A percentile compares a stretch with the other conserved stretches of the same genome.
Conservation (phyloP, 495 filamentous ascomycete species). For the Entonaema liquescens region DNA sequence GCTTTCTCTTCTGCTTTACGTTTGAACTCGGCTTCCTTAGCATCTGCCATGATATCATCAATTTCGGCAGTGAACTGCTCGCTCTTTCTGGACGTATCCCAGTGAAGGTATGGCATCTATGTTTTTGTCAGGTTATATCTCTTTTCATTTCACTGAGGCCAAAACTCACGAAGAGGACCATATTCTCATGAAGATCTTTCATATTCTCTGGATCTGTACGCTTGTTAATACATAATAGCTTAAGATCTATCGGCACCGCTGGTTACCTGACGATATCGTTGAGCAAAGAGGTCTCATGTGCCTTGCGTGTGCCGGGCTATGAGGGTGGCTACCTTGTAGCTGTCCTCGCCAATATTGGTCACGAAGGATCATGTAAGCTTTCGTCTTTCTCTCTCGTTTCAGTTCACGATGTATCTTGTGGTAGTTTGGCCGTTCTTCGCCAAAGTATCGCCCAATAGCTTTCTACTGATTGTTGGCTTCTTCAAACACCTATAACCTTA, state of each 20-base stretch:
- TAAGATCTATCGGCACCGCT: background rate
- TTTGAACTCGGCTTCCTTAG: conserved; percentile 17
- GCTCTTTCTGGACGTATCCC: conserved; percentile 60
- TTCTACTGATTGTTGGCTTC: conserved; percentile 8
- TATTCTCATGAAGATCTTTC: conserved; percentile 44
- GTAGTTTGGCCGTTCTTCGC: conserved; percentile 21
- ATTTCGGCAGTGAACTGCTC: conserved; percentile 47
- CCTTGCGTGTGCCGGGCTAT: conserved; percentile 46
- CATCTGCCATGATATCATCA: conserved; percentile 42
- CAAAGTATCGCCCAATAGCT: conserved; percentile 35
- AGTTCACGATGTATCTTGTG: conserved; percentile 12
- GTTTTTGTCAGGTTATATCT: background rate
- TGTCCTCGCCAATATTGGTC: conserved; percentile 37
- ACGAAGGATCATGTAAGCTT: conserved; percentile 31
- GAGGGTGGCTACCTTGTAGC: conserved; percentile 34
- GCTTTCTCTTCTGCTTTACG: conserved; percentile 5
- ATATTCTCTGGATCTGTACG: conserved; percentile 14
- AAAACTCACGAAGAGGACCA: conserved; percentile 51
- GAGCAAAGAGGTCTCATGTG: conserved; percentile 51
- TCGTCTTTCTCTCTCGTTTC: conserved; percentile 3
- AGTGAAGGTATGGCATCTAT: conserved; percentile 74
- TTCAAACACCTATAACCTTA: background rate
- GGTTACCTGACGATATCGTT: conserved; percentile 41
- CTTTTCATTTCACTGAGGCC: background rate
- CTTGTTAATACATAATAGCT: background rate